Percentiles rank a stretch among this genome's conserved stretches.
Evolutionary conservation across 192 early-diverging fungal species (phyloP).

Genomic region (Backusella liffmaniae): DNA sequence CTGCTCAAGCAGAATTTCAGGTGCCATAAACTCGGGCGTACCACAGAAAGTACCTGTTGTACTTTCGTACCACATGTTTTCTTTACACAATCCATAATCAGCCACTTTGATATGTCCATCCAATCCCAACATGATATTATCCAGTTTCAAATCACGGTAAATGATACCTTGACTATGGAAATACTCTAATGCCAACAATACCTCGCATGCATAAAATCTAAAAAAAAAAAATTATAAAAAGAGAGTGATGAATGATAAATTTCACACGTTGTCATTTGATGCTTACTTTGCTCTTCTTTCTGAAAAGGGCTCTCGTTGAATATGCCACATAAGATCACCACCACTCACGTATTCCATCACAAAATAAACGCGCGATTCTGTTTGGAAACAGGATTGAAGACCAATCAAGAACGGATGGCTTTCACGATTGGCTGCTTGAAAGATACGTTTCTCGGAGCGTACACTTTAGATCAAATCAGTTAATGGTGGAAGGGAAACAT

Average conservation of each 20-base stretch:
- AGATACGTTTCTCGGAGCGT: conserved; percentile 91
- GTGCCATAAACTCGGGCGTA: conserved; percentile 99
- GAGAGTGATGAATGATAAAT: too few relatives aligned
- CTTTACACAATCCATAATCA: conserved; percentile 99
- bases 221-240: too few relatives aligned
- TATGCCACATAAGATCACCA: conserved; percentile 99
- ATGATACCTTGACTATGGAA: conserved; percentile 94
- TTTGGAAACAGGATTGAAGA: conserved; percentile 96
- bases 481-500: too few relatives aligned
- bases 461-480: conserved; percentile 46
- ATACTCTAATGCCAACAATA: conserved; percentile 92
- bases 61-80: conserved; percentile 84
- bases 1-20: conserved; percentile 94
- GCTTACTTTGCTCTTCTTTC: conserved; percentile 81
- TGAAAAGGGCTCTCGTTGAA: conserved; percentile 90
- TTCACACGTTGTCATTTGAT: too few relatives aligned
- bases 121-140: conserved; percentile 89
- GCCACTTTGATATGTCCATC: conserved; percentile 98
- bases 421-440: conserved; percentile 87
- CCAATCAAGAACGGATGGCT: conserved; percentile 96
- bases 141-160: conserved; percentile 96
- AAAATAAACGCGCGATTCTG: conserved; percentile 92
- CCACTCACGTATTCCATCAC: conserved; percentile 98
- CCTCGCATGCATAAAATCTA: conserved; percentile 92
- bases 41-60: conserved; percentile 97